Conservation (phyloP, 2,329 filamentous ascomycete genomes). For the Bipolaris cookei region DNA sequence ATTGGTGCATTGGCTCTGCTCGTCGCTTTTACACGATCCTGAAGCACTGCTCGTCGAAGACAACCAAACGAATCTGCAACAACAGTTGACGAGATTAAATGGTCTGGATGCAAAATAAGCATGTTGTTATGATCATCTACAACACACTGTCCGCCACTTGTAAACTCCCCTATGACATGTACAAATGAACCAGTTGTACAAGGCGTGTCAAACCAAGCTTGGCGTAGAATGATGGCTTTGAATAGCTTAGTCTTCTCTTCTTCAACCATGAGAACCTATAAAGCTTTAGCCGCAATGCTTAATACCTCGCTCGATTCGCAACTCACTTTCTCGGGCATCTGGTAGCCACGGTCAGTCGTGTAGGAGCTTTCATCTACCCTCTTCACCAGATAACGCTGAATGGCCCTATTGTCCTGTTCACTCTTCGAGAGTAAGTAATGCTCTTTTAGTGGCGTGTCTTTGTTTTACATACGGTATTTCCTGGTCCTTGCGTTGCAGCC, state of each 20-base stretch:
- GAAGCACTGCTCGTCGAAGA: slow-evolving; percentile 85
- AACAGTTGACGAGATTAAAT: slow-evolving; percentile 91
- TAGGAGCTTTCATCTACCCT: slow-evolving; percentile 75
- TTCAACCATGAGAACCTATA: slow-evolving; percentile 79
- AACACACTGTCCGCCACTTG: slow-evolving; percentile 72
- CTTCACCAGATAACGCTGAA: slow-evolving; percentile 85
- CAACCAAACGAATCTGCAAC: slow-evolving; percentile 97
- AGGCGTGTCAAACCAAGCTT: slow-evolving; percentile 84
- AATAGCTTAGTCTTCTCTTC: slow-evolving; percentile 72
- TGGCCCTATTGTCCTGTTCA: slow-evolving; percentile 72
- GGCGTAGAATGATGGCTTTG: slow-evolving; percentile 76
- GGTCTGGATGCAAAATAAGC: slow-evolving; percentile 91
- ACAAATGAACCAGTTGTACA: slow-evolving; percentile 78
- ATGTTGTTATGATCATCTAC: slow-evolving; percentile 84
- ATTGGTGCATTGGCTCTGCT: slow-evolving; percentile 79
- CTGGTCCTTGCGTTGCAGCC: slow-evolving; percentile 71
- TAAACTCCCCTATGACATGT: slow-evolving; percentile 83
- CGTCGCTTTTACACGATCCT: slow-evolving; percentile 92
- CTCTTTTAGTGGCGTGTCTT: slow-evolving; percentile 21
- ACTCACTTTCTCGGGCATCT: slow-evolving; percentile 72
- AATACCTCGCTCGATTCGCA: not conserved
- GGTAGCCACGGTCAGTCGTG: slow-evolving; percentile 65
- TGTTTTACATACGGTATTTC: slow-evolving; percentile 60
- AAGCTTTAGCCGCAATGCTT: slow-evolving; percentile 26
- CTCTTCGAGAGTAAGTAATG: slow-evolving; percentile 71